Conservation (phyloP, 176 grass and related monocot genomes). For the Oryza meyeriana region DNA sequence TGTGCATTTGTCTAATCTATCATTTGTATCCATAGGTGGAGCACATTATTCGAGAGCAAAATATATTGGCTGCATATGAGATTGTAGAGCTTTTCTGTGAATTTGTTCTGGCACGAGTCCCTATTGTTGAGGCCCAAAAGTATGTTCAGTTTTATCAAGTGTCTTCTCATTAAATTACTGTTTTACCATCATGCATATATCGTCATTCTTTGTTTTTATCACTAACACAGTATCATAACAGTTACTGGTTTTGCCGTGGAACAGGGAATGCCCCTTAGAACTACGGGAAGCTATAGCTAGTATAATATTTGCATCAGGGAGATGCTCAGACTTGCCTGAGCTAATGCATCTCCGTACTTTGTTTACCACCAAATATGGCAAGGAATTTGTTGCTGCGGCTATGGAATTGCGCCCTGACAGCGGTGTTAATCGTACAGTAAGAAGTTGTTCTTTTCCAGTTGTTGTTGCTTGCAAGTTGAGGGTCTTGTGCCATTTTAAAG, state of each 20-base stretch:
- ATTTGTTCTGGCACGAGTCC: conserved; percentile 90
- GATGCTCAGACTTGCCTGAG: conserved; percentile 98
- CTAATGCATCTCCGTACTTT: conserved; percentile 78
- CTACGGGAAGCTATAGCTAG: conserved; percentile 80
- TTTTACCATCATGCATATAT: not conserved
- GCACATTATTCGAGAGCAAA: conserved; percentile 87
- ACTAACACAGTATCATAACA: conserved; percentile 19
- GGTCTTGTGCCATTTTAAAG: not conserved
- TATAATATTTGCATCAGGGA: conserved; percentile 95
- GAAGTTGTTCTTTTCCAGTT: conserved; percentile 23
- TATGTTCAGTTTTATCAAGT: conserved; percentile 40
- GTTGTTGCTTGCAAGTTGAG: not conserved
- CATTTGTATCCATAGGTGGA: conserved; percentile 65
- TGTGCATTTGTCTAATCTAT: conserved; percentile 10
- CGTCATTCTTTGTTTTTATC: not conserved
- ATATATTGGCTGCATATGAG: conserved; percentile 96
- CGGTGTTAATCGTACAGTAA: conserved; percentile 90
- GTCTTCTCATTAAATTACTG: conserved; percentile 6
- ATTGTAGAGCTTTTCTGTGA: conserved; percentile 96
- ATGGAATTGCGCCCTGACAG: conserved; percentile 86
- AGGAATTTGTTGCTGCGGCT: conserved; percentile 82
- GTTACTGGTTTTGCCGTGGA: conserved; percentile 30
- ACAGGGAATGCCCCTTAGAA: conserved; percentile 91
- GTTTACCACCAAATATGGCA: conserved; percentile 89
- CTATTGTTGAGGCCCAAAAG: conserved; percentile 88